Base-by-base conservation (phyloP, 192 early-diverging fungal species). In the Coemansia nantahalensis region DNA sequence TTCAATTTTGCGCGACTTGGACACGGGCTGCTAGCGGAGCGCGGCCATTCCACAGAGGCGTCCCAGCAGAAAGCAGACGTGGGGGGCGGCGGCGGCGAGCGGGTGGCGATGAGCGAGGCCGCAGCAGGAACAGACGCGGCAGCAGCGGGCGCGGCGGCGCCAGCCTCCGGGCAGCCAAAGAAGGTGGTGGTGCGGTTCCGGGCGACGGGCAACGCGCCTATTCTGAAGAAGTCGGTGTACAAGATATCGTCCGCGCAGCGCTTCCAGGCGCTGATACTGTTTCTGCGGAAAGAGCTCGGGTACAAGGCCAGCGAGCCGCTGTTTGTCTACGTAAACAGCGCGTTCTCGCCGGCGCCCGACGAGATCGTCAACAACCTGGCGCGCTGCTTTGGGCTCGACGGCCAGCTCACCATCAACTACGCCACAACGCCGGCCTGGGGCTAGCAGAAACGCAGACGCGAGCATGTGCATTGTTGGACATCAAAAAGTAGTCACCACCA, bases 261-360 rank as follows among this genome's bases (percentile, higher is more conserved):
- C 49, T 93, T 96, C 54, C 82, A 90, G 54, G 82, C 87, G 12
- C 87, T 96, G 4, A 92, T 91, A 21, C 62, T 82, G 45, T 96
- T 96, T 51, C 59, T 96, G 44, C 79, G 89, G 15, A 88, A 84
- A 55, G 85, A 96, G 61, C 79, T 95, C 19, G 79, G 83, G 26
- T 90, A 86, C 57, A 82, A 86, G 51, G 63, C 81, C 12, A 76
- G 78, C 4, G 91, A 93, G 51, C 84, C 86, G 14, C 55, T 90
- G 90, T 92, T 95, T 59, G 70, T 96, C 18, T 96, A 96, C 65
- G 82, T 96, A 15, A 94, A 92, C 62, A 89, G 86, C 58, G 89
- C 92, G n/a, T 96, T 96, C 67, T 86, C 92, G 12, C 94, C 94
- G 10, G 82, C 94, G 24, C 94, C 94, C 14, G 94, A 96, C 59